Conservation (phyloP, 2,329 filamentous ascomycete species). For the Clonostachys sp. region DNA sequence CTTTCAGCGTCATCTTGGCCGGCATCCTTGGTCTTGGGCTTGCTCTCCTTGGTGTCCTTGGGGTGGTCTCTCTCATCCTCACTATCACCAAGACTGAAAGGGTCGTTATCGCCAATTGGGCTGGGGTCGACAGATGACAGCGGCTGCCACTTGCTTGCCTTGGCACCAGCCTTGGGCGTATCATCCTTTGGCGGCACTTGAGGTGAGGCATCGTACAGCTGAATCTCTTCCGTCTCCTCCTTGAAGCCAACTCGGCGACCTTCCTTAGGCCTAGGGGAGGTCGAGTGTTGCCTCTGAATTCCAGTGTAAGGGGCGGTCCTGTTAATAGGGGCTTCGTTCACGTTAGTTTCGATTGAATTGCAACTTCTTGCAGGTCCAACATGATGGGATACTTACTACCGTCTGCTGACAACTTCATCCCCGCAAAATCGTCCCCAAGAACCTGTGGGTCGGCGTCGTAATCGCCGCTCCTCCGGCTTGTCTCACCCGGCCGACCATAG, state of each 20-base stretch:
- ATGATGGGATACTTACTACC: constrained; percentile 44
- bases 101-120: constrained; percentile 86
- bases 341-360: background rate
- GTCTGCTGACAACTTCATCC: constrained; percentile 58
- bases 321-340: constrained; percentile 21
- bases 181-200: constrained; percentile 47
- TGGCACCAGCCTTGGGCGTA: constrained; percentile 39
- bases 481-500: constrained; percentile 51
- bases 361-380: background rate
- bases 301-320: constrained; percentile 72
- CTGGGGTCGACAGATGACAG: constrained; percentile 76
- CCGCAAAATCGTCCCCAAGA: constrained; percentile 82
- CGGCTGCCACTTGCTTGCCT: constrained; percentile 95
- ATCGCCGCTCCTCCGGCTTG: constrained; percentile 72
- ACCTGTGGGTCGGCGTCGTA: constrained; percentile 92
- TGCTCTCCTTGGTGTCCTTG: constrained; percentile 13
- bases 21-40: constrained; percentile 48
- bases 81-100: constrained; percentile 92
- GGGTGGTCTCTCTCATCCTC: constrained; percentile 79
- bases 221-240: constrained; percentile 67
- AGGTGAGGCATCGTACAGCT: constrained; percentile 65
- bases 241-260: constrained; percentile 53
- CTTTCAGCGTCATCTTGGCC: constrained; percentile 56
- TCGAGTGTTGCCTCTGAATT: constrained; percentile 61
- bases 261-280: constrained; percentile 42